A percentile compares a stretch with the other conserved stretches of the same genome.
These are phyloP conservation scores for Citrus reticulata DNA, from an alignment of 345 rosid genomes.

Conservation along the genomic window DNA sequence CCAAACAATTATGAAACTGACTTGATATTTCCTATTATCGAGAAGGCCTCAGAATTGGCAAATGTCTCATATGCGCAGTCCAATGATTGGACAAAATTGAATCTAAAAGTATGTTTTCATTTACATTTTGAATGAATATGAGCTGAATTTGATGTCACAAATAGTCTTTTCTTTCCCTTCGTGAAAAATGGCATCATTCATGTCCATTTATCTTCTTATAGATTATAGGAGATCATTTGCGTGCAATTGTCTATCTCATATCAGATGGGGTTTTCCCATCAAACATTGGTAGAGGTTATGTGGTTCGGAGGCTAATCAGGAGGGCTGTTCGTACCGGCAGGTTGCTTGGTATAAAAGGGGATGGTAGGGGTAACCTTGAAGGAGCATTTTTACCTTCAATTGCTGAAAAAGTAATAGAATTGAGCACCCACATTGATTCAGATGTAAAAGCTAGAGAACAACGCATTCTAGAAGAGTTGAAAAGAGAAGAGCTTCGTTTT, in stretches of 20 bases:
- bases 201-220: constrained; percentile 21
- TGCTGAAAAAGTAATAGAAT: constrained; percentile 76
- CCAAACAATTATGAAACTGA: constrained; percentile 97
- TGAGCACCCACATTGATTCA: constrained; percentile 67
- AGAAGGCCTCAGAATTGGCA: constrained; percentile 66
- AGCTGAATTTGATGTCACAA: background rate
- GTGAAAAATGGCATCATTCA: background rate
- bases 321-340: constrained; percentile 87
- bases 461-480: constrained; percentile 71
- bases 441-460: constrained; percentile 57
- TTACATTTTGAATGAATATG: constrained; percentile 2
- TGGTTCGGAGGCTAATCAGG: constrained; percentile 87
- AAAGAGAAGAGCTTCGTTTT: constrained; percentile 82
- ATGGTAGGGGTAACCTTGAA: constrained; percentile 46
- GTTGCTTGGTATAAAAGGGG: constrained; percentile 73
- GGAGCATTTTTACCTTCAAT: constrained; percentile 69
- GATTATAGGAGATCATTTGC: constrained; percentile 90
- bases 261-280: constrained; percentile 94
- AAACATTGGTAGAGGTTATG: constrained; percentile 93
- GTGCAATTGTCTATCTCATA: constrained; percentile 84
- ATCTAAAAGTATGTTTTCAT: constrained; percentile 50
- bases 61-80: constrained; percentile 58
- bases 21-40: constrained; percentile 85
- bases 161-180: background rate
- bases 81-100: constrained; percentile 47